Conservation (phyloP, 345 rosid species). For the Populus tremula region DNA sequence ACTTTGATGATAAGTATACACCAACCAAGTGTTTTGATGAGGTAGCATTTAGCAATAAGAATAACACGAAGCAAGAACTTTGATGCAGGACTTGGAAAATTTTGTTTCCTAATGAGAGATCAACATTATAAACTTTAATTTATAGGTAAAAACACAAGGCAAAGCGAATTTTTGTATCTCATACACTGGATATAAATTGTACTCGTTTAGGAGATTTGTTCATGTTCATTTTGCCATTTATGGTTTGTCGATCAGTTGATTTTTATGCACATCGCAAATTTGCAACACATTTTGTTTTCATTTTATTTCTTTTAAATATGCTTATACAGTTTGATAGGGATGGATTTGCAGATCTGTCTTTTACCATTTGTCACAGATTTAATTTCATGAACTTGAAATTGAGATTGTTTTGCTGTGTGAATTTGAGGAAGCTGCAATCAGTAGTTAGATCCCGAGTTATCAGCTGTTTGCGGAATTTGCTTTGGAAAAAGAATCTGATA, state of each 20-base stretch:
- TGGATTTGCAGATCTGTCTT: too few species aligned
- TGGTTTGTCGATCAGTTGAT: not conserved
- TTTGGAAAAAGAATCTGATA: too few species aligned
- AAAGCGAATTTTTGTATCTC: constrained; percentile 1
- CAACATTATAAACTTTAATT: not conserved
- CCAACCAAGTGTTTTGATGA: too few species aligned
- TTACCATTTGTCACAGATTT: too few species aligned
- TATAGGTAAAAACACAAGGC: not conserved
- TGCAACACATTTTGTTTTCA: not conserved
- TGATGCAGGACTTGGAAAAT: too few species aligned
- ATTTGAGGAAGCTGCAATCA: too few species aligned
- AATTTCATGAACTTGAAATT: too few species aligned
- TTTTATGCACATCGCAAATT: not conserved
- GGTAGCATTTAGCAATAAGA: too few species aligned
- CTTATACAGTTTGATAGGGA: not conserved
- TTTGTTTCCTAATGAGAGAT: not conserved
- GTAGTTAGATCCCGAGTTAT: too few species aligned
- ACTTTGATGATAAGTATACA: not conserved
- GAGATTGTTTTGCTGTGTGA: too few species aligned
- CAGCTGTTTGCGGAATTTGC: too few species aligned
- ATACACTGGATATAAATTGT: not conserved
- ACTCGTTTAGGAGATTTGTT: not conserved
- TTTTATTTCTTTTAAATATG: not conserved
- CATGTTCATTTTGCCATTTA: not conserved
- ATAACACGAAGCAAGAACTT: too few species aligned